A percentile compares a stretch with the other conserved stretches of the same genome.
phyloP scores from a whole-genome alignment of 108 stramenopile genomes.

The Skeletonema tropicum region DNA sequence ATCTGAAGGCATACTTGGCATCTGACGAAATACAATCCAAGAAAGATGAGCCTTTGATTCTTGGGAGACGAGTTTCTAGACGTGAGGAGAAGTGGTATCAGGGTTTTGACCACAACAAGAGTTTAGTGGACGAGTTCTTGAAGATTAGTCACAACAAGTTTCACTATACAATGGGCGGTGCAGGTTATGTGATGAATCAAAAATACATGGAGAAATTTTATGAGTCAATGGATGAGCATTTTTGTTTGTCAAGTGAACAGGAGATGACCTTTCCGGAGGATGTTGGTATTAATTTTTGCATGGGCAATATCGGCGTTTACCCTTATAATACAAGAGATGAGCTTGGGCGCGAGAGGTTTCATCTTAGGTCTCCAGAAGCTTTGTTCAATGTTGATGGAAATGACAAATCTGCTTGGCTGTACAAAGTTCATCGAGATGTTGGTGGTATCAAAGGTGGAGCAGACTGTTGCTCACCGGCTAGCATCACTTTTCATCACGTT shows the following conservation, averaged over 20 bases:
- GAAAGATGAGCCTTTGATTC: slow-evolving; percentile 1
- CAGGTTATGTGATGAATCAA: slow-evolving; percentile 1
- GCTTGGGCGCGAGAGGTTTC: background rate
- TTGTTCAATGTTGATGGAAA: background rate
- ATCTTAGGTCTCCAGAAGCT: background rate
- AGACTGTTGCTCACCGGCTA: slow-evolving; percentile 1
- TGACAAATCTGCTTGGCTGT: background rate
- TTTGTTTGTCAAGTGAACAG: slow-evolving; percentile 6
- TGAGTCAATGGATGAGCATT: background rate
- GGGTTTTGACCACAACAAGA: background rate
- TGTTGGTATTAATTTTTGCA: slow-evolving; percentile 1
- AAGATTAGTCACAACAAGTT: background rate
- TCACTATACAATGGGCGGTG: slow-evolving; percentile 4
- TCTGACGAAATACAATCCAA: slow-evolving; percentile 2
- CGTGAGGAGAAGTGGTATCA: slow-evolving; percentile 8
- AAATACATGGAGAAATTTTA: background rate
- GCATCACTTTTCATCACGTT: slow-evolving; percentile 2
- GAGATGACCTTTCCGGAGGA: slow-evolving; percentile 3
- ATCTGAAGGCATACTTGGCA: slow-evolving; percentile 19
- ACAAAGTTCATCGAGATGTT: slow-evolving; percentile 7
- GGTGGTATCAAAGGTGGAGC: background rate
- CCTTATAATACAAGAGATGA: background rate
- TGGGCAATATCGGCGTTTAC: background rate
- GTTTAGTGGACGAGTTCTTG: background rate
- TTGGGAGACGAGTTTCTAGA: background rate